Conservation (phyloP, 2,329 filamentous ascomycete species). For the Alternaria gaisen region DNA sequence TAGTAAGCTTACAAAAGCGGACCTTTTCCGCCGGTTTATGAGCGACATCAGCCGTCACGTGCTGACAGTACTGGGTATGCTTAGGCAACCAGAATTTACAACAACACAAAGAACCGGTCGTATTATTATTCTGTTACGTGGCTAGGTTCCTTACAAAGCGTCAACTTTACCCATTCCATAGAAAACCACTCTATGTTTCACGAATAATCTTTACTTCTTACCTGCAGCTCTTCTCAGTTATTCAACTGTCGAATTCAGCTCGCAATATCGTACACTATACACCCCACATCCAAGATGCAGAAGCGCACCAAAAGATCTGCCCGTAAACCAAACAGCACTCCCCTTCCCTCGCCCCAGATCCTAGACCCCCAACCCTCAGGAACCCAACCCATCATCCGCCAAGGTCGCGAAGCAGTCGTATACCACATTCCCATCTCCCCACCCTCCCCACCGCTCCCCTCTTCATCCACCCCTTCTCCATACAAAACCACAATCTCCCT, state of each 20-base stretch:
- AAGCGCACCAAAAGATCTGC: background rate
- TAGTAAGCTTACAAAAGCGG: no score
- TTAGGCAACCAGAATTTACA: background rate
- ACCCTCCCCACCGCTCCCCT: background rate
- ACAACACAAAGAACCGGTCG: no score
- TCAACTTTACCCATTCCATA: no score
- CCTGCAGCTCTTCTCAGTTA: no score
- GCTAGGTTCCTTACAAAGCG: no score
- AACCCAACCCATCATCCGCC: slow-evolving; percentile 26
- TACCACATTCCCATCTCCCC: slow-evolving; percentile 51
- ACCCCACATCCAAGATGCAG: background rate
- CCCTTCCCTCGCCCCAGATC: background rate
- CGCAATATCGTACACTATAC: background rate
- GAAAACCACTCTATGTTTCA: no score
- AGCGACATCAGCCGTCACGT: background rate
- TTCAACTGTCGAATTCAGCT: no score
- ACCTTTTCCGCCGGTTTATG: no score
- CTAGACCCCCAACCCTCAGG: slow-evolving; percentile 16
- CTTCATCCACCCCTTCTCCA: no score
- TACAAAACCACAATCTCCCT: slow-evolving; percentile 55
- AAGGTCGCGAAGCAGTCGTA: slow-evolving; percentile 29
- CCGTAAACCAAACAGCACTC: no score
- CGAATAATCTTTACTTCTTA: no score
- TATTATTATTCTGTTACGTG: no score
- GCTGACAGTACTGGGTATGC: background rate